phyloP scores from a whole-genome alignment of 2,329 filamentous ascomycete genomes.

The Ophiocordyceps robertsii region DNA sequence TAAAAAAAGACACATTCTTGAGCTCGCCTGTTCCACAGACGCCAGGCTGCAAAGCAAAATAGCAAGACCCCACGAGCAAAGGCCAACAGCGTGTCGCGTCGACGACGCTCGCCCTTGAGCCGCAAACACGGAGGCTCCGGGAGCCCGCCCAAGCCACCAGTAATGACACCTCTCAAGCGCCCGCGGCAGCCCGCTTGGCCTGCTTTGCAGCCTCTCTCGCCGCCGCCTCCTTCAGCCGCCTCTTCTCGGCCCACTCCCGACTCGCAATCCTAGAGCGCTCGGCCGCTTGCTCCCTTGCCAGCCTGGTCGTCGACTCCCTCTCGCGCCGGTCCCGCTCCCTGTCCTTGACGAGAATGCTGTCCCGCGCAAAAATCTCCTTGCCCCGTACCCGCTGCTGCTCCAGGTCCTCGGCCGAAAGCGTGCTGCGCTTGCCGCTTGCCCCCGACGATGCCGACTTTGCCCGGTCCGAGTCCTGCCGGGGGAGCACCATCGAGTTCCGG shows the following conservation, averaged over 20 bases:
- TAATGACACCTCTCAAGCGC: not conserved
- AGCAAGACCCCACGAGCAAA: too few relatives aligned
- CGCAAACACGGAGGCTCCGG: too few relatives aligned
- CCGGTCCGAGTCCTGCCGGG: conserved; percentile 17
- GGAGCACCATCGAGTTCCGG: conserved; percentile 10
- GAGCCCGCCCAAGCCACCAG: too few relatives aligned
- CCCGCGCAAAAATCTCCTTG: conserved; percentile 38
- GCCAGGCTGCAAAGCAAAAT: too few relatives aligned
- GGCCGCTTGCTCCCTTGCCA: conserved; percentile 45
- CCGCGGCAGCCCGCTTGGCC: conserved; percentile 1
- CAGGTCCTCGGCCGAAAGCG: conserved; percentile 35
- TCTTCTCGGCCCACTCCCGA: conserved; percentile 50
- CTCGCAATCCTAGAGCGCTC: conserved; percentile 45
- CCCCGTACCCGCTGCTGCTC: conserved; percentile 38
- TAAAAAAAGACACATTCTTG: too few relatives aligned
- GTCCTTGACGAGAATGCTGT: conserved; percentile 31
- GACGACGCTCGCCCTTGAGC: too few relatives aligned
- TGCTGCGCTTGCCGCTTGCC: conserved; percentile 31
- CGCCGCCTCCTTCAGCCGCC: conserved; percentile 25
- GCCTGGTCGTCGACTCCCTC: conserved; percentile 38
- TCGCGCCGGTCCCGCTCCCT: conserved; percentile 39
- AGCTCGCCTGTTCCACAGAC: too few relatives aligned
- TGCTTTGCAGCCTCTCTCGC: conserved; percentile 3
- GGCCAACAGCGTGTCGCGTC: too few relatives aligned
- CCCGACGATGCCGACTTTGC: conserved; percentile 32